Base-by-base conservation (phyloP, 192 early-diverging fungal genomes). In the Coemansia sp. region DNA sequence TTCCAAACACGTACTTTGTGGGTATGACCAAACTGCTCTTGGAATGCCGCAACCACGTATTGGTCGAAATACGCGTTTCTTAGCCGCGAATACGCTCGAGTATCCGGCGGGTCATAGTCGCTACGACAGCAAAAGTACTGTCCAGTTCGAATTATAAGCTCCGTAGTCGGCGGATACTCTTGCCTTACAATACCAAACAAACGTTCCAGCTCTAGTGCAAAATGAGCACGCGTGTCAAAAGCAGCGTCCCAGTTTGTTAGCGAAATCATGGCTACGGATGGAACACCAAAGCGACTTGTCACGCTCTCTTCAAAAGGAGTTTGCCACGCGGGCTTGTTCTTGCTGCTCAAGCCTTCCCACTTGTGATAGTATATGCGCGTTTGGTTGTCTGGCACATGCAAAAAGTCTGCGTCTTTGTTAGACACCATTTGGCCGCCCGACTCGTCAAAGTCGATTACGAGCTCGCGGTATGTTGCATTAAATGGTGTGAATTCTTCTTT, bases 81-180 rank as follows among this genome's bases (percentile, higher is more conserved):
- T 50, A 62, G 63, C 47, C 54, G 56, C 24, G 72, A 62, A 54
- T 68, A 67, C 24, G 48, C 45, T 19, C 84, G 66, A 11, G 49
- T 27, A 10, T 66, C 53, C 9, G 32, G 32, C 47, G 62, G 8
- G 3, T 68, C 61, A 3, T 35, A 18, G 32, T 85, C 84, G 1
- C 71, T 57, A 41, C 68, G 68, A 56, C 84, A 85, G 62, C 84
- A 85, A 64, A 66, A 79, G 66, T 83, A 82, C 64, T 85, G 84
- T 0, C 82, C 73, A 0, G 82, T 71, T 43, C 84, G 82, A 23
- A 84, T 67, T 2, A 84, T 51, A 23, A 85, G 71, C 35, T 54
- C 48, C 1, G 65, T 81, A 4, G 12, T 18, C 11, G 64, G 54
- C 60, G 66, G 20, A 27, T 84, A 85, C 4, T 63, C 65, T 2